A percentile compares a stretch with the other conserved stretches of the same genome.
These are phyloP conservation scores for Triticum monococcum DNA, from an alignment of 176 grass and related monocot species.

Conservation along the genomic window DNA sequence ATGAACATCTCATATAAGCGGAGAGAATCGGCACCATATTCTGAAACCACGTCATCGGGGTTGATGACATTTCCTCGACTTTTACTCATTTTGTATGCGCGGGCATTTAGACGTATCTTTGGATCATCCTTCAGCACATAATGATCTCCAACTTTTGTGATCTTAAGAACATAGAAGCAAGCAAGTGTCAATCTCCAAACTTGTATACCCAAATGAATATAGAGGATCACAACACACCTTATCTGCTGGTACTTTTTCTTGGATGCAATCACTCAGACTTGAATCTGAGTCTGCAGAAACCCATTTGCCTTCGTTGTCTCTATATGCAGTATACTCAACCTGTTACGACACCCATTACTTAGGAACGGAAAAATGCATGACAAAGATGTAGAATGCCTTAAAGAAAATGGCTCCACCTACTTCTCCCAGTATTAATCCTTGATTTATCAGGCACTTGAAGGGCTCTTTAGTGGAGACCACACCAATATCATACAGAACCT, in stretches of 20 bases:
- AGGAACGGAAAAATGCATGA: conserved; percentile 26
- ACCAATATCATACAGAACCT: conserved; percentile 97
- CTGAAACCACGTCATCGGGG: conserved; percentile 94
- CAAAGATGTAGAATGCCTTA: background rate
- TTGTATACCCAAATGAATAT: conserved; percentile 14
- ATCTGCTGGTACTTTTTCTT: conserved; percentile 82
- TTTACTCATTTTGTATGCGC: conserved; percentile 99
- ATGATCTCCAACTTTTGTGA: conserved; percentile 82
- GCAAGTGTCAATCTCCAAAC: background rate
- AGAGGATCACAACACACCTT: conserved; percentile 48
- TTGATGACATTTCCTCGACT: conserved; percentile 98
- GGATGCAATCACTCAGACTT: conserved; percentile 55
- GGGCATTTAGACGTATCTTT: conserved; percentile 64
- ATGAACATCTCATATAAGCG: conserved; percentile 99
- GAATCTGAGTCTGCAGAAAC: conserved; percentile 69
- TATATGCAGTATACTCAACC: conserved; percentile 92
- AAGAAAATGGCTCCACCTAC: conserved; percentile 51
- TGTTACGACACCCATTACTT: conserved; percentile 38
- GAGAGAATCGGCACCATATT: conserved; percentile 97
- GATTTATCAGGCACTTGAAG: conserved; percentile 97
- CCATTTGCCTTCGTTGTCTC: conserved; percentile 69
- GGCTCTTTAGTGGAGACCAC: conserved; percentile 95
- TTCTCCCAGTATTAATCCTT: conserved; percentile 98
- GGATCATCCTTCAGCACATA: conserved; percentile 86
- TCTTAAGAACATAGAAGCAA: conserved; percentile 43